Evolutionary conservation across 2,329 filamentous ascomycete species (phyloP), one percentile per base, ranked within the genome.

Genomic region (Aureobasidium subglaciale): DNA sequence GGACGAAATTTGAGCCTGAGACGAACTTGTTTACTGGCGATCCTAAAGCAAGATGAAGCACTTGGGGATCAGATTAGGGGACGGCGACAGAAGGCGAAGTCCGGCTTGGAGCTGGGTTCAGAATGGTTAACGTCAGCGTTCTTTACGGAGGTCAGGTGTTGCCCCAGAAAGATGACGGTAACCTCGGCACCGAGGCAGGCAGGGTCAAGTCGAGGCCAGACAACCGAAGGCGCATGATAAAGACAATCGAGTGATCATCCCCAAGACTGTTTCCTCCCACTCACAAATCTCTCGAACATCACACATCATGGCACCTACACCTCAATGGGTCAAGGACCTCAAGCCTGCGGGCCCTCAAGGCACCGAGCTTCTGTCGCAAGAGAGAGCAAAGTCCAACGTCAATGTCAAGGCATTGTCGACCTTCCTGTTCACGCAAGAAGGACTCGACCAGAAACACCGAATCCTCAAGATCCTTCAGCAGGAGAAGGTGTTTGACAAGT

Each of bases 401-500:
- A 76, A 85, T 25, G 81, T 88, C 18, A 78, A 86, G 57, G 80
- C 83, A 65, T 75, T 91, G 8, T 81, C 84, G 43, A 76, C 81
- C 50, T 84, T 88, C 63, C 75, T 91, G 43, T 86, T 87, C 69
- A 86, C 84, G 20, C 81, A 82, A 63, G 78, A 85, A 57, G 76
- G 76, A 5, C 74, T 90, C 10, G 76, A 84, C 56, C 76, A 80
- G 40, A 83, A 85, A 63, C 71, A 79, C 2, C 73, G 73, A 22
- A 77, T 91, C 25, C 72, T 89, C 5, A 71, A 78, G 45, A 77
- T 88, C n/a, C 77, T 91, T 5, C 74, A 84, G 62, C 68, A 76
- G 0, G 85, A 91, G 57, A 80, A 81, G 52, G 78, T 89, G 56
- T 90, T 91, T 62, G 85, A 90, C 71, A 91, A 90, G 73, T 83